Evolutionary conservation across 257 asterid genomes (phyloP).

Genomic region (Leonotis leonurus): DNA sequence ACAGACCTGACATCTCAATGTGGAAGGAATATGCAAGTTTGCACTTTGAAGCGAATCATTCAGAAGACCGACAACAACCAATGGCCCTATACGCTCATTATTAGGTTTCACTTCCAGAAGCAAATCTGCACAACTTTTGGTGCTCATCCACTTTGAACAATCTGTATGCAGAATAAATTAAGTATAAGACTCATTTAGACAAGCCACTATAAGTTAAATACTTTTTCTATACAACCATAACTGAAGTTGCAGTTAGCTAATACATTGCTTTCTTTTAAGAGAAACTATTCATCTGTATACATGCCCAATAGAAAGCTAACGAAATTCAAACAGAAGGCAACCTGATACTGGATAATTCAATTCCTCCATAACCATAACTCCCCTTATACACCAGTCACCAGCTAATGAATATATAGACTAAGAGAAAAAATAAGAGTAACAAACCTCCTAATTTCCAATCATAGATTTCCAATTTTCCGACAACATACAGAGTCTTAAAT

Average conservation of each 20-base stretch:
- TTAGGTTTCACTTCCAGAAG: constrained; percentile 52
- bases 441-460: constrained; percentile 50
- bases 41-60: constrained; percentile 34
- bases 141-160: constrained; percentile 66
- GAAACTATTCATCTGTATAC: not conserved
- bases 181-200: constrained; percentile 10
- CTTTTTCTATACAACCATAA: not conserved
- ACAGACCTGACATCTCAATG: constrained; percentile 61
- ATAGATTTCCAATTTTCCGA: constrained; percentile 34
- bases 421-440: constrained; percentile 4
- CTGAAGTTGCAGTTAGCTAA: not conserved
- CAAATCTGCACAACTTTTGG: constrained; percentile 42
- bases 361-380: not conserved
- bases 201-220: not conserved
- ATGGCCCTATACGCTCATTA: constrained; percentile 70
- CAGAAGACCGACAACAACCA: constrained; percentile 61
- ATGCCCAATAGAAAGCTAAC: not conserved
- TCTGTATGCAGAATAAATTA: constrained; percentile 34
- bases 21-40: constrained; percentile 42
- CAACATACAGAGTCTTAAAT: constrained; percentile 48
- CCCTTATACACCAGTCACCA: not conserved
- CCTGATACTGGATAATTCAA: not conserved
- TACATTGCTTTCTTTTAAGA: not conserved
- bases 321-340: not conserved
- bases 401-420: not conserved